Evolutionary conservation across 2,329 filamentous ascomycete species (phyloP), one percentile per base, ranked within the genome.

Genomic region (Pseudogymnoascus sp.): DNA sequence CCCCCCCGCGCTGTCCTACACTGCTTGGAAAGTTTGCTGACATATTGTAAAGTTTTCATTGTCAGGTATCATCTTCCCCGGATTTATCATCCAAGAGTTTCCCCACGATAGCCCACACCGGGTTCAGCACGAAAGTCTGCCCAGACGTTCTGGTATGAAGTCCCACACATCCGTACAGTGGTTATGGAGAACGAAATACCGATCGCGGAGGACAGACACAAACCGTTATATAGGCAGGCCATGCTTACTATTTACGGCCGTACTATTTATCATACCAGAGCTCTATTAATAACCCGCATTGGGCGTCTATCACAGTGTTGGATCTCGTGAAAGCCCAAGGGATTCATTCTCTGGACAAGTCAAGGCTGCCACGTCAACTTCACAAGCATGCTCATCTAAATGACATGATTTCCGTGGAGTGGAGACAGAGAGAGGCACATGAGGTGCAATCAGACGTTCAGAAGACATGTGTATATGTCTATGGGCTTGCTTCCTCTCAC

Each of bases 341-440:
- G 4, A 34, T 34, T 34, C 51, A 16, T 19, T 1, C 51, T 34
- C 19, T 34, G 28, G 51, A 19, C 51, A 57, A 34, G 51, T 57
- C 28, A 36, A 21, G 10, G n/a, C n/a, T 14, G 51, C 6, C 51
- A 21, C 19, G 48, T 57, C 51, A 57, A 57, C 16, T 19, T 13
- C 51, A 57, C 51, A 21, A 21, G 51, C 51, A 57, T 57, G n/a
- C 5, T 57, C 51, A 57, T 57, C 51, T 57, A 34, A 57, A 57
- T 57, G 51, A 57, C 51, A 57, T 34, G 51, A 57, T 57, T 57
- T 57, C 51, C 28, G 28, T 57, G 28, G 8, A 57, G 51, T 57
- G 51, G 51, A 57, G 51, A 21, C 51, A 7, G 3, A 34, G 28
- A 34, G n/a, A 19, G 8, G 13, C 23, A 54, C 48, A 54, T 16